Base-by-base conservation (phyloP, 768 basidiomycete species). In the Lactarius hatsudake region DNA sequence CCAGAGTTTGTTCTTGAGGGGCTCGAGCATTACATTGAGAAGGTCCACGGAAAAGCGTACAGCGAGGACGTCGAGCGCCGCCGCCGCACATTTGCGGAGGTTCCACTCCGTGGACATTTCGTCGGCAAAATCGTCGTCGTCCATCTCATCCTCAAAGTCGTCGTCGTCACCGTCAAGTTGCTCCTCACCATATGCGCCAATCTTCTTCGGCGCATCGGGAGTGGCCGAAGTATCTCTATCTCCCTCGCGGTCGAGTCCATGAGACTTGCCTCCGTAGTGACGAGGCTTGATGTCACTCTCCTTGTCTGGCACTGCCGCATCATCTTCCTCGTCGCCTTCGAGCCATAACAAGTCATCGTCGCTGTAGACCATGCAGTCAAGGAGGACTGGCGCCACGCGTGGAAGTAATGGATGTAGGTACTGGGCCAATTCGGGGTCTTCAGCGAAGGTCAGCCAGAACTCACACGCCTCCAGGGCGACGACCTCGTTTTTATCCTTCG, bases 71-170 rank as follows among this genome's bases (percentile, higher is more conserved):
- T 99, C 97, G 65, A 99, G 81, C 12, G 97, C 97, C 0, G 97
- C 97, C 0, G 97, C 97, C 2, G 95, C 94, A 74, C 97, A 99
- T 80, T 99, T 99, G 69, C 97, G 85, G 68, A 98, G 81, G 78
- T 98, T 99, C 97, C 97, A 99, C 76, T 98, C 96, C 2, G 96
- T 96, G 12, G 92, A 90, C 83, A 93, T 91, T 75, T 98, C 97
- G 66, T 98, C 97, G 17, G 94, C 94, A 71, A 96, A 96, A 66
- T 96, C 94, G 55, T 93, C 90, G 66, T 94, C 91, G 70, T 94
- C 90, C 70, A 89, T 81, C 71, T 96, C 88, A 68, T 93, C 87
- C 66, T 96, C 93, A 43, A 74, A 75, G 26, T 73, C 72, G 2
- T 96, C 92, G 0, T 94, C 92, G 61, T 96, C 94, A 0, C 88